phyloP scores from a whole-genome alignment of 768 basidiomycete species.

The Porphyrellus cyaneotinctus region DNA sequence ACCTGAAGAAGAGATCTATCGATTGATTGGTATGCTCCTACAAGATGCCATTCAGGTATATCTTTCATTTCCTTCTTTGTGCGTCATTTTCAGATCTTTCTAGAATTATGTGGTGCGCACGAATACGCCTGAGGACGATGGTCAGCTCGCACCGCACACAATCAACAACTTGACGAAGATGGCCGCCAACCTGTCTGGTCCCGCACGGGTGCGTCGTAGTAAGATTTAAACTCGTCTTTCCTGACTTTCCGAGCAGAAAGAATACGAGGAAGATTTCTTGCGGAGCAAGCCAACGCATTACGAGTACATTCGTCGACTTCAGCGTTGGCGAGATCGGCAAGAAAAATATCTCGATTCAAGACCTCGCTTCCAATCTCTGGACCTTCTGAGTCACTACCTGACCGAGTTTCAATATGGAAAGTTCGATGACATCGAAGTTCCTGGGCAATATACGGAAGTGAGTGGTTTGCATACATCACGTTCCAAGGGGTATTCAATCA shows the following conservation, averaged over 20 bases:
- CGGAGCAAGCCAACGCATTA: slow-evolving; percentile 70
- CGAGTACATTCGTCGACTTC: slow-evolving; percentile 87
- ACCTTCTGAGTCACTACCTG: slow-evolving; percentile 85
- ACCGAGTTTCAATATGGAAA: slow-evolving; percentile 97
- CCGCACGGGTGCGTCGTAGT: slow-evolving; percentile 48
- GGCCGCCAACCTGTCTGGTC: slow-evolving; percentile 52
- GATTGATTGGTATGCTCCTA: slow-evolving; percentile 81
- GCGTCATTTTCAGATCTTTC: neutral
- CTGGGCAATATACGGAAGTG: slow-evolving; percentile 98
- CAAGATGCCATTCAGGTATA: slow-evolving; percentile 82
- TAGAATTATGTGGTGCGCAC: slow-evolving; percentile 72
- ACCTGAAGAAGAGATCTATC: slow-evolving; percentile 91
- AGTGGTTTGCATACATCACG: slow-evolving; percentile 9
- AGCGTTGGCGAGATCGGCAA: slow-evolving; percentile 89
- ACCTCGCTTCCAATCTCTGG: slow-evolving; percentile 80
- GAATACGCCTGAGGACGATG: slow-evolving; percentile 64
- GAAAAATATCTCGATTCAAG: slow-evolving; percentile 79
- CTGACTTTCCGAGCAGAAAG: slow-evolving; percentile 48
- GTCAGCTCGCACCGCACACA: slow-evolving; percentile 52
- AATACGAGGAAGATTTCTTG: slow-evolving; percentile 90
- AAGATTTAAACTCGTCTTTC: neutral
- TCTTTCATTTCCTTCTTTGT: neutral
- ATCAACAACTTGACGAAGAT: slow-evolving; percentile 56
- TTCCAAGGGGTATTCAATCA: slow-evolving; percentile 1
- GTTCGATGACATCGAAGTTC: slow-evolving; percentile 96